Evolutionary conservation across 768 basidiomycete species (phyloP).

Genomic region (Mrakia gelida): DNA sequence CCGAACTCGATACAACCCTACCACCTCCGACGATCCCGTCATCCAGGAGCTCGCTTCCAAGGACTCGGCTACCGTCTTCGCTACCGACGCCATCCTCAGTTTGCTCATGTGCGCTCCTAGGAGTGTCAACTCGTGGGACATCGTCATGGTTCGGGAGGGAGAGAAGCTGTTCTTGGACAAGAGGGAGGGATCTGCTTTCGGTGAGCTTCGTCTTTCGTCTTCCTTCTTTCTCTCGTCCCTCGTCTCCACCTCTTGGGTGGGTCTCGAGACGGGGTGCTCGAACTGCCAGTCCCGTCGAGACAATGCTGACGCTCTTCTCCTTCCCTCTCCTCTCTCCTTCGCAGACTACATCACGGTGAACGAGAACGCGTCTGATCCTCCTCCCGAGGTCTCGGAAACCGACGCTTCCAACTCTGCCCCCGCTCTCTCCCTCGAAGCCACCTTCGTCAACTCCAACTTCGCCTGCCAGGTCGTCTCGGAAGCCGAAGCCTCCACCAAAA

Average conservation of each 20-base stretch:
- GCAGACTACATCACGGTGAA: constrained; percentile 89
- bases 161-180: constrained; percentile 95
- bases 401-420: constrained; percentile 90
- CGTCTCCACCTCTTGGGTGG: background rate
- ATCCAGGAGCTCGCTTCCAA: constrained; percentile 82
- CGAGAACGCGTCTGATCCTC: constrained; percentile 94
- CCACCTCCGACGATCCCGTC: constrained; percentile 95
- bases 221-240: background rate
- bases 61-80: constrained; percentile 73
- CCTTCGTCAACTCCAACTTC: constrained; percentile 98
- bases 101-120: constrained; percentile 94
- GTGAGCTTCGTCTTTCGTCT: constrained; percentile 34
- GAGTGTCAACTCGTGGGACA: constrained; percentile 98
- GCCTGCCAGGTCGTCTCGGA: constrained; percentile 91
- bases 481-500: constrained; percentile 44
- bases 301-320: background rate
- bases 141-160: constrained; percentile 88
- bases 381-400: constrained; percentile 71
- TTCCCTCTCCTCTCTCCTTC: background rate
- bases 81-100: constrained; percentile 90
- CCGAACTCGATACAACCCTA: constrained; percentile 93
- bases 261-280: background rate
- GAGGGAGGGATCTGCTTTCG: constrained; percentile 86
- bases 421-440: constrained; percentile 91
- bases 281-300: too few relatives aligned